Evolutionary conservation across 2,329 filamentous ascomycete species (phyloP), one percentile per base, ranked within the genome.

Genomic region (Fusarium paranaense): DNA sequence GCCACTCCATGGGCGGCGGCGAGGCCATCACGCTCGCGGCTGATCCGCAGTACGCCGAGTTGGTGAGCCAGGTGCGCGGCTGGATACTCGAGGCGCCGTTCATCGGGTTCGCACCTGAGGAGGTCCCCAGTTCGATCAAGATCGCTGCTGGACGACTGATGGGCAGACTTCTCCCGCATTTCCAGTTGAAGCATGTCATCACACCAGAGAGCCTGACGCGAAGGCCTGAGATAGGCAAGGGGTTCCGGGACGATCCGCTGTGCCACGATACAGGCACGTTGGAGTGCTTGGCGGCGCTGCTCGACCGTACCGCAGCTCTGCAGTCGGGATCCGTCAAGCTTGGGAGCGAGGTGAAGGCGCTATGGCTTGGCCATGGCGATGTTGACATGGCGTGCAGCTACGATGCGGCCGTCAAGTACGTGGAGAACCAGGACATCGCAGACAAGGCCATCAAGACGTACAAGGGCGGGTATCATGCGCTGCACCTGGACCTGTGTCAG

Each of bases 1-100:
- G 95, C 62, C 95, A 98, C 83, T 95, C 92, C 25, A 98, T 98
- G 94, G 95, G 95, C 74, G 95, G 95, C 68, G 94, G 91, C 27
- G 89, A 97, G 82, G 89, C 91, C 7, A 85, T 97, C 10, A 91
- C 90, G 50, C 81, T 92, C 25, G 87, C 88, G 27, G 87, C 85
- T 64, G 85, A 87, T 63, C 81, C 86, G 1, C 69, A 81, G 64
- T 88, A 90, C 80, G 83, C 84, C 50, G 87, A 90, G 18, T 81
- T 94, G 14, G 87, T 90, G 47, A 81, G 84, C 38, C 85, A 88
- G 67, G 88, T 97, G 57, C 87, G 91, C 54, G 95, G 95, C 25
- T 94, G 93, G 86, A 80, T 97, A 38, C 86, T 93, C 16, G 93
- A 95, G 82, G 87, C 90, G n/a, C 95, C 95, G 2, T 94, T 97